Percentiles rank a stretch among this genome's conserved stretches.
Evolutionary conservation across 768 basidiomycete species (phyloP).

Genomic region (Collybia nuda): DNA sequence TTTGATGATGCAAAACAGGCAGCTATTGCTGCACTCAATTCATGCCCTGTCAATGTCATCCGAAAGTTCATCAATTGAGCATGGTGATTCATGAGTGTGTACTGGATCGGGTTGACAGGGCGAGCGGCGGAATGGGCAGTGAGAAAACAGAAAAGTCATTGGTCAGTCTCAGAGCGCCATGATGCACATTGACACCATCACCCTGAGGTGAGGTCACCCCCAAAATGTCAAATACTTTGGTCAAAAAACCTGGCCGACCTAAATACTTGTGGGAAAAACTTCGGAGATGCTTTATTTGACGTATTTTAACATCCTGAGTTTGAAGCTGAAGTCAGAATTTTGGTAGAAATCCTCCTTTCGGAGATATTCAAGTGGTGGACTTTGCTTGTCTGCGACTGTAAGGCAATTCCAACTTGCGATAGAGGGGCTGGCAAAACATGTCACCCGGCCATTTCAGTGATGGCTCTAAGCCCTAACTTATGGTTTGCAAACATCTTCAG

Average conservation of each 20-base stretch:
- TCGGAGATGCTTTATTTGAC: conserved; percentile 12
- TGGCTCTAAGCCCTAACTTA: too few species aligned
- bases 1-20: conserved; percentile 1
- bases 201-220: conserved; percentile 11
- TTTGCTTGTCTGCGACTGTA: too few species aligned
- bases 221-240: not conserved
- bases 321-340: conserved; percentile 8
- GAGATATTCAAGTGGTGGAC: too few species aligned
- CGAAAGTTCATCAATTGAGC: conserved; percentile 33
- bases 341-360: not conserved
- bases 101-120: conserved; percentile 32
- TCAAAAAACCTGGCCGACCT: conserved; percentile 7
- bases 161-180: conserved; percentile 25
- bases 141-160: conserved; percentile 30
- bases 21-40: conserved; percentile 19
- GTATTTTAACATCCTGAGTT: conserved; percentile 8
- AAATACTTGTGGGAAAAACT: conserved; percentile 23
- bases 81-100: conserved; percentile 33
- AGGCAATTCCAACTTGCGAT: too few species aligned
- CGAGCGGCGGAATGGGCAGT: conserved; percentile 32
- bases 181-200: conserved; percentile 28
- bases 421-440: too few species aligned
- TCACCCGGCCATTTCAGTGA: too few species aligned
- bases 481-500: too few species aligned
- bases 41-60: conserved; percentile 36